Evolutionary conservation across 1,284 basidiomycete genomes (phyloP), one percentile per base, ranked within the genome.

Genomic region (Clitocybe nebularis): DNA sequence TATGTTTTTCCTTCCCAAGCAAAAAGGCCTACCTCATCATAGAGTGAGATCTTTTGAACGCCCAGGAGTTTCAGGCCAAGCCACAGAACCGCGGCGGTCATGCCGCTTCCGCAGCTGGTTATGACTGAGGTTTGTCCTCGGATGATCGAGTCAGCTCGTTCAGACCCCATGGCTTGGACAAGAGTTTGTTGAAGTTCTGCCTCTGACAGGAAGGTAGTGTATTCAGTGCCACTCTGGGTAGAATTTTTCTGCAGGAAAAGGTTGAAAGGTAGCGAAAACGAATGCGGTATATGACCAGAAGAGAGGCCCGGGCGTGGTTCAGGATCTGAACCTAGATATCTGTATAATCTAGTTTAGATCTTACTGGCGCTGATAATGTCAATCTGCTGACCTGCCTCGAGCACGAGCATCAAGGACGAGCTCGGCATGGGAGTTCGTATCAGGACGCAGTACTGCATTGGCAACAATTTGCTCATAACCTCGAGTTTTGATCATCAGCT

Each of bases 31-130:
- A 88, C 87, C 75, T 94, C 92, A 52, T 94, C 93, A 49, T 96
- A 92, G 17, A 97, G 57, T 28, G 77, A 77, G 49, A 84, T 71
- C 17, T 66, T 69, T 26, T 74, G 58, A 3, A 78, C 76, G 7
- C 79, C 83, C 30, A 91, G 59, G 21, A 84, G 58, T 61, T 83
- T 78, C 46, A 94, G 61, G 20, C 89, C 93, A 43, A 96, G 71
- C 93, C 94, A 97, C 8, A 97, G 73, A 4, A 96, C 72, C 4
- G 81, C 90, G 2, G 96, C 96, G 9, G 94, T 97, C 96, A 99
- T 99, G 11, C 96, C 96, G 54, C 88, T 92, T 35, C 92, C 93
- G 66, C 92, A 95, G 45, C 74, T 84, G 20, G 87, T 79, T 8
- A 84, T 74, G 26, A 92, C 76, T 14, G 66, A 60, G 41, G 74